A percentile compares a stretch with the other conserved stretches of the same genome.
These are phyloP conservation scores for Aspergillus tanneri DNA, from an alignment of 2,329 filamentous ascomycete genomes.

Conservation along the genomic window DNA sequence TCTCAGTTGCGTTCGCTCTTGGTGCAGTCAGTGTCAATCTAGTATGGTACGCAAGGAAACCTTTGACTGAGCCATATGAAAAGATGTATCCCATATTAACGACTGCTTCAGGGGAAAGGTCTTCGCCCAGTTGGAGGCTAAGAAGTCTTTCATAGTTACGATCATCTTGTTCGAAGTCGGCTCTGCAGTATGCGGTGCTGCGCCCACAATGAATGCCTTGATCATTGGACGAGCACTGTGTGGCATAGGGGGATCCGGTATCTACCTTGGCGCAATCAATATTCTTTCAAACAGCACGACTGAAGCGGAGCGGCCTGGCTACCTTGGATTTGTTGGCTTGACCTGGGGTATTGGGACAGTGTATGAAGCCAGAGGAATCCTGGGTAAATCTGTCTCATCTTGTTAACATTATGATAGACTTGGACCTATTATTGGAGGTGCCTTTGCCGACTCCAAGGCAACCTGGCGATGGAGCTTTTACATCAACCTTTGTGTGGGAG, in stretches of 20 bases:
- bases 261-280: slow-evolving; percentile 30
- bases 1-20: slow-evolving; percentile 41
- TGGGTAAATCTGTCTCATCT: slow-evolving; percentile 26
- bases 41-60: background rate
- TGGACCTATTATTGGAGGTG: slow-evolving; percentile 27
- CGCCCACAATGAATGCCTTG: slow-evolving; percentile 47
- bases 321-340: slow-evolving; percentile 28
- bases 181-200: slow-evolving; percentile 45
- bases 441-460: slow-evolving; percentile 11
- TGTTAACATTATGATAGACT: slow-evolving; percentile 24
- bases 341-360: slow-evolving; percentile 35
- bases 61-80: background rate
- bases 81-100: background rate
- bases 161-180: slow-evolving; percentile 34
- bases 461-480: slow-evolving; percentile 50
- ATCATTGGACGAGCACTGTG: slow-evolving; percentile 46
- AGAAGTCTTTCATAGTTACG: slow-evolving; percentile 35
- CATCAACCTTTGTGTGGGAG: slow-evolving; percentile 44
- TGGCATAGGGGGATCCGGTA: slow-evolving; percentile 35
- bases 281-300: slow-evolving; percentile 25
- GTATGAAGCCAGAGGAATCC: background rate
- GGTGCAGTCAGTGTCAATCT: slow-evolving; percentile 29
- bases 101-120: slow-evolving; percentile 37
- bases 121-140: slow-evolving; percentile 47
- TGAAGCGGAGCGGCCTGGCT: slow-evolving; percentile 26